Percentiles rank a stretch among this genome's conserved stretches.
phyloP scores from a whole-genome alignment of 768 basidiomycete genomes.

The Epithele typhae region DNA sequence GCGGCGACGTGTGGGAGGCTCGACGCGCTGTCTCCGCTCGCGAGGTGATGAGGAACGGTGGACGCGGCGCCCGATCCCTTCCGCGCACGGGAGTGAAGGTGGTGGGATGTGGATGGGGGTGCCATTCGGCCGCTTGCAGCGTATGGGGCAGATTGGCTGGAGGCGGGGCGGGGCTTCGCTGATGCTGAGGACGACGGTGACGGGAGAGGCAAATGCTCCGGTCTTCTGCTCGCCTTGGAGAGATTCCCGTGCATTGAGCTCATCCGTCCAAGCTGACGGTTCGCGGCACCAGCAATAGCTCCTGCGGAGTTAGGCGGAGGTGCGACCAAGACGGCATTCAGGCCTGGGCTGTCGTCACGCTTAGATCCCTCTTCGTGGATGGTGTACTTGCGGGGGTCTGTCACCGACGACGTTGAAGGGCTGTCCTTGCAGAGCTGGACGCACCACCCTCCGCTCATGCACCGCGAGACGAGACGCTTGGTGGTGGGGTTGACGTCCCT shows the following conservation, averaged over 20 bases:
- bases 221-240: slow-evolving; percentile 63
- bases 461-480: slow-evolving; percentile 86
- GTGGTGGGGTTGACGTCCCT: slow-evolving; percentile 86
- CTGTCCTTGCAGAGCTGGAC: slow-evolving; percentile 49
- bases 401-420: slow-evolving; percentile 1
- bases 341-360: slow-evolving; percentile 39
- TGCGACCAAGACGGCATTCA: slow-evolving; percentile 37
- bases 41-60: slow-evolving; percentile 28
- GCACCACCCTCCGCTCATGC: slow-evolving; percentile 86
- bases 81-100: slow-evolving; percentile 1
- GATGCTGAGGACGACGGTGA: slow-evolving; percentile 16
- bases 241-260: slow-evolving; percentile 29
- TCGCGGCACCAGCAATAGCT: neutral
- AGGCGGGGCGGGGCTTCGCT: slow-evolving; percentile 26
- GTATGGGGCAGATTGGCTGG: neutral
- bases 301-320: slow-evolving; percentile 25
- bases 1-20: slow-evolving; percentile 25
- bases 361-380: slow-evolving; percentile 24
- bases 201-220: slow-evolving; percentile 48
- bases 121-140: slow-evolving; percentile 4
- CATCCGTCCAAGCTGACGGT: slow-evolving; percentile 32
- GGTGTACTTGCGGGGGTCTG: slow-evolving; percentile 22
- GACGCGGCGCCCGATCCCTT: slow-evolving; percentile 15
- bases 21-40: slow-evolving; percentile 27
- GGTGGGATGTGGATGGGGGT: slow-evolving; percentile 19